These are phyloP conservation scores for Diaporthe velutina DNA, from an alignment of 2,329 filamentous ascomycete genomes.

Conservation along the genomic window DNA sequence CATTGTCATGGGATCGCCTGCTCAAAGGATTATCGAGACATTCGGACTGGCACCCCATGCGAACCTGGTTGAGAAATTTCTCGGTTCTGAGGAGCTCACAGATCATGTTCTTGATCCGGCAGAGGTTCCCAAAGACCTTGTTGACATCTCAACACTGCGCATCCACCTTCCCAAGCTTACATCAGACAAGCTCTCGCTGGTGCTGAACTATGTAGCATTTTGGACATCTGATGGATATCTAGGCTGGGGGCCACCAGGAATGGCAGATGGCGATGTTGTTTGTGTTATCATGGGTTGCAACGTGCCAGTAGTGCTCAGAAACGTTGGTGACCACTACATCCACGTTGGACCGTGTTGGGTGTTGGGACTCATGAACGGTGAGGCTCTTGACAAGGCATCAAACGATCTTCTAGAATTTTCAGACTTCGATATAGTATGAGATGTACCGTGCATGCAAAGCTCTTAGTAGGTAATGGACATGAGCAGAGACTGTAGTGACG, in stretches of 20 bases:
- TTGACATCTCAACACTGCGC: not conserved
- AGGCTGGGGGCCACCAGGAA: slow-evolving; percentile 10
- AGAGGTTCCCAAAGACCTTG: not conserved
- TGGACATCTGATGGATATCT: slow-evolving; percentile 13
- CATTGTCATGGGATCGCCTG: not conserved
- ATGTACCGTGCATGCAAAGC: not conserved
- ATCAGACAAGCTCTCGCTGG: not conserved
- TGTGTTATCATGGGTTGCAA: slow-evolving; percentile 11
- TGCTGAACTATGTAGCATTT: slow-evolving; percentile 13
- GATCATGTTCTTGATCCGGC: not conserved
- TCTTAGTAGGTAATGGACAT: no score
- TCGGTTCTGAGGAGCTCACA: not conserved
- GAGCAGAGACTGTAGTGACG: not conserved
- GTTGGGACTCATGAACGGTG: slow-evolving; percentile 8
- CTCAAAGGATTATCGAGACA: not conserved
- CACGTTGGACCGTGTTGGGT: slow-evolving; percentile 18
- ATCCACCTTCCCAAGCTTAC: not conserved
- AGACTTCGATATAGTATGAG: not conserved
- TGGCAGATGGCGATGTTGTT: not conserved
- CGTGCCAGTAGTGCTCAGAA: slow-evolving; percentile 5
- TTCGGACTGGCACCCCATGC: not conserved
- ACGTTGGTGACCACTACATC: not conserved
- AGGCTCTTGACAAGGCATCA: not conserved
- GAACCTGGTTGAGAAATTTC: not conserved
- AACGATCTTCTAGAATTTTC: not conserved